Conservation (phyloP, 2,329 filamentous ascomycete species). For the Botryotinia narcissicola region DNA sequence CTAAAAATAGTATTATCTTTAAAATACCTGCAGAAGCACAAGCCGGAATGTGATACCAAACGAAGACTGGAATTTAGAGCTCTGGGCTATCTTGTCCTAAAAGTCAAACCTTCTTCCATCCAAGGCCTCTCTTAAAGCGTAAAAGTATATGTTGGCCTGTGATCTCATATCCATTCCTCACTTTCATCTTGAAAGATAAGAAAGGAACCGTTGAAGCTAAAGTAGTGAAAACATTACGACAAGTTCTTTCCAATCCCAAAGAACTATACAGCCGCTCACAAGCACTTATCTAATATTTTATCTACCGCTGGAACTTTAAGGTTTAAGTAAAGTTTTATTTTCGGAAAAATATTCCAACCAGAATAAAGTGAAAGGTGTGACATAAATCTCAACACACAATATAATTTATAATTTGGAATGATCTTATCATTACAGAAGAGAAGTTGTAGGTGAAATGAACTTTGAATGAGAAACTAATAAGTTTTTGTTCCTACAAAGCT, state of each 20-base stretch:
- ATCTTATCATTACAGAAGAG: neutral
- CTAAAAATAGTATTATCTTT: neutral
- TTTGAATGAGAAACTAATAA: neutral
- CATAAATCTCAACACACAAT: neutral
- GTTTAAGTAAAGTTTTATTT: neutral
- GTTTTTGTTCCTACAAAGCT: neutral
- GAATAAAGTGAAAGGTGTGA: neutral
- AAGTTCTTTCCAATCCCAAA: neutral
- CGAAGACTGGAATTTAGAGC: neutral
- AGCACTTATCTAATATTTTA: neutral
- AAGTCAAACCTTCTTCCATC: neutral
- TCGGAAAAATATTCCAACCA: neutral
- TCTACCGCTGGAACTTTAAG: neutral
- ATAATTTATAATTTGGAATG: neutral
- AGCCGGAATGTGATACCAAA: neutral
- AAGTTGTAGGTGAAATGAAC: neutral
- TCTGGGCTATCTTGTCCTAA: neutral
- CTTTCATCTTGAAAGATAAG: neutral
- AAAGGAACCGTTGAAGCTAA: neutral
- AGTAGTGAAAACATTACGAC: neutral
- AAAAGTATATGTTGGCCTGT: neutral
- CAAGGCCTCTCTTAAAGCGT: neutral
- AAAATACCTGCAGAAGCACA: neutral
- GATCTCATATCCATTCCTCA: neutral
- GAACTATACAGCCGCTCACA: too few species aligned